phyloP scores from a whole-genome alignment of 2,329 filamentous ascomycete genomes.

The Macrophomina tecta region DNA sequence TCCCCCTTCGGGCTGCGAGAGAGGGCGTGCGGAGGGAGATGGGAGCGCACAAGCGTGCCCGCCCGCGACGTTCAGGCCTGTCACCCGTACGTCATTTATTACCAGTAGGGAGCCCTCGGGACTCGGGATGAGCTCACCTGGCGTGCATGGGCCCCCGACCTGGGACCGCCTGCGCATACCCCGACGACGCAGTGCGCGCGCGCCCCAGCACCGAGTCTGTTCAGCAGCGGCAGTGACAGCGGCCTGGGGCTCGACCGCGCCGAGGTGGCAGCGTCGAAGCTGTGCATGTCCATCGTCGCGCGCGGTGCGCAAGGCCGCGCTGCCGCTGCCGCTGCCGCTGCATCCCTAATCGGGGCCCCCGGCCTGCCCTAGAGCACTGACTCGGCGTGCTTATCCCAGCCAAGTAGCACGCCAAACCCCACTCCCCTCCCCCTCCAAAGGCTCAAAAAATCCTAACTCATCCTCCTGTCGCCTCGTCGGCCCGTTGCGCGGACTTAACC shows the following conservation, averaged over 20 bases:
- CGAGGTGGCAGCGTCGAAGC: not conserved
- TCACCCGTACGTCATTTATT: not conserved
- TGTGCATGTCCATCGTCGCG: not conserved
- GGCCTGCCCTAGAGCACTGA: constrained; percentile 24
- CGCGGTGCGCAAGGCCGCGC: not conserved
- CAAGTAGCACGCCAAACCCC: constrained; percentile 27
- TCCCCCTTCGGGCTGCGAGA: not conserved
- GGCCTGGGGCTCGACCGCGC: not conserved
- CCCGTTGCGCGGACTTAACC: constrained; percentile 27
- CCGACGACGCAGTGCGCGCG: not conserved
- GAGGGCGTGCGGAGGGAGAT: not conserved
- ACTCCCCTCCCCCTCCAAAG: constrained; percentile 27
- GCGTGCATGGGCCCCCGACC: not conserved
- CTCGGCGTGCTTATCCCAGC: constrained; percentile 21
- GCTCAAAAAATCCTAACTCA: constrained; percentile 23
- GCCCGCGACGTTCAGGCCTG: not conserved
- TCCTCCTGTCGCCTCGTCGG: constrained; percentile 26
- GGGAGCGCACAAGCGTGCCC: constrained; percentile 10
- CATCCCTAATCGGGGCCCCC: constrained; percentile 16
- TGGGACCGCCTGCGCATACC: not conserved
- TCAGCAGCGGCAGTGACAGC: not conserved
- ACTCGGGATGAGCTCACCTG: constrained; percentile 12
- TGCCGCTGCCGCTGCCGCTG: not conserved
- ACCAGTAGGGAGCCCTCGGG: not conserved
- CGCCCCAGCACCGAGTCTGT: not conserved